These are phyloP conservation scores for Pichia sp. DNA, from an alignment of 1,139 yeast genomes.

Conservation along the genomic window DNA sequence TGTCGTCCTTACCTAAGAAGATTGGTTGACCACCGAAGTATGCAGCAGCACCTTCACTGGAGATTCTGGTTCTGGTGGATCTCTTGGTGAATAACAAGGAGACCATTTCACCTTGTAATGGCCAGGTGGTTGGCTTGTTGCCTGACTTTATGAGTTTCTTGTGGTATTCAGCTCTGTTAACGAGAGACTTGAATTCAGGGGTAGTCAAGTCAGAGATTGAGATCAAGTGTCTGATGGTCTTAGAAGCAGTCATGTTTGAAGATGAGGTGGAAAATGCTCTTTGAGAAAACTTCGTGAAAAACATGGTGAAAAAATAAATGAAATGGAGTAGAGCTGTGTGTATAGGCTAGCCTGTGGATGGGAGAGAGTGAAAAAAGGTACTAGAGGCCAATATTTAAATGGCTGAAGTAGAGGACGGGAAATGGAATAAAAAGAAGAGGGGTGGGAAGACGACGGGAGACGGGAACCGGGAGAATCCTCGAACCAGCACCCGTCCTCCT, in stretches of 20 bases:
- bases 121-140: slow-evolving; percentile 42
- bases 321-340: too few species aligned
- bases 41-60: slow-evolving; percentile 92
- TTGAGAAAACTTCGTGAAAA: slow-evolving; percentile 14
- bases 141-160: slow-evolving; percentile 57
- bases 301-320: too few species aligned
- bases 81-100: slow-evolving; percentile 86
- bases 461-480: too few species aligned
- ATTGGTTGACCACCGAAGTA: slow-evolving; percentile 96
- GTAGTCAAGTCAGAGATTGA: slow-evolving; percentile 75
- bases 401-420: background rate
- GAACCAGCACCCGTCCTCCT: too few species aligned
- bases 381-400: background rate
- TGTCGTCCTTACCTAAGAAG: slow-evolving; percentile 95
- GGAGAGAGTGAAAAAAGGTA: too few species aligned
- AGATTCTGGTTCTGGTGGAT: slow-evolving; percentile 92
- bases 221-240: slow-evolving; percentile 60
- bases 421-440: background rate
- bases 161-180: slow-evolving; percentile 62
- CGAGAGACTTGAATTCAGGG: slow-evolving; percentile 65
- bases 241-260: slow-evolving; percentile 19
- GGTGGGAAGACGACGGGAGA: too few species aligned
- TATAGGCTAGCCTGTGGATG: too few species aligned
- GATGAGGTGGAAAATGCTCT: slow-evolving; percentile 22
- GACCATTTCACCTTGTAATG: slow-evolving; percentile 75